phyloP scores from a whole-genome alignment of 805 yeast species.

The Candida krabiensis region DNA sequence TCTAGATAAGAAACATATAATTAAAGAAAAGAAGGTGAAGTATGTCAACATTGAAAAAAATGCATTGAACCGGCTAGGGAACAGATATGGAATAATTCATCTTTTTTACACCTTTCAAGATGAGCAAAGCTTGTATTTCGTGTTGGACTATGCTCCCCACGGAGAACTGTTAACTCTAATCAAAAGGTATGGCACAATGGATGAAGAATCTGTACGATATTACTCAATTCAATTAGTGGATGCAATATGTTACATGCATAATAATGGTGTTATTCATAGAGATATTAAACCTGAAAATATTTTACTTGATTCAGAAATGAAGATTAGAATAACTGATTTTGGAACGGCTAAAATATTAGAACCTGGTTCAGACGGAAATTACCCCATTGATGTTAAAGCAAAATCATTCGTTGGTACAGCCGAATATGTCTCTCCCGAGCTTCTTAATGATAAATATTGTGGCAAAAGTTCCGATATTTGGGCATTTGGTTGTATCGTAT shows the following conservation, averaged over 20 bases:
- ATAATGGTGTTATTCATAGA: conserved; percentile 74
- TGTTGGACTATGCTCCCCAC: conserved; percentile 74
- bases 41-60: conserved; percentile 83
- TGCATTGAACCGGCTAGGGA: conserved; percentile 67
- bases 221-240: conserved; percentile 75
- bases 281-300: conserved; percentile 86
- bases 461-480: conserved; percentile 62
- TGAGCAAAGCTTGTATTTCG: conserved; percentile 68
- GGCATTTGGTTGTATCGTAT: conserved; percentile 62
- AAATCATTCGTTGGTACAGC: conserved; percentile 86
- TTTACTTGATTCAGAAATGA: conserved; percentile 57
- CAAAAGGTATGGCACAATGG: conserved; percentile 67
- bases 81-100: conserved; percentile 62
- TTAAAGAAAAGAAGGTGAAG: conserved; percentile 79
- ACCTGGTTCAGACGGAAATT: conserved; percentile 48
- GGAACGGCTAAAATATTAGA: conserved; percentile 80
- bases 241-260: conserved; percentile 71
- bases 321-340: conserved; percentile 75
- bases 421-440: conserved; percentile 80
- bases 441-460: conserved; percentile 68
- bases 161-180: conserved; percentile 73
- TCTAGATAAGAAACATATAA: conserved; percentile 73
- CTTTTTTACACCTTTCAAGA: conserved; percentile 81
- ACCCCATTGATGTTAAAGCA: conserved; percentile 68
- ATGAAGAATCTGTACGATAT: conserved; percentile 65